These are phyloP conservation scores for Boletus vermiculosoides DNA, from an alignment of 768 basidiomycete species.

Conservation along the genomic window DNA sequence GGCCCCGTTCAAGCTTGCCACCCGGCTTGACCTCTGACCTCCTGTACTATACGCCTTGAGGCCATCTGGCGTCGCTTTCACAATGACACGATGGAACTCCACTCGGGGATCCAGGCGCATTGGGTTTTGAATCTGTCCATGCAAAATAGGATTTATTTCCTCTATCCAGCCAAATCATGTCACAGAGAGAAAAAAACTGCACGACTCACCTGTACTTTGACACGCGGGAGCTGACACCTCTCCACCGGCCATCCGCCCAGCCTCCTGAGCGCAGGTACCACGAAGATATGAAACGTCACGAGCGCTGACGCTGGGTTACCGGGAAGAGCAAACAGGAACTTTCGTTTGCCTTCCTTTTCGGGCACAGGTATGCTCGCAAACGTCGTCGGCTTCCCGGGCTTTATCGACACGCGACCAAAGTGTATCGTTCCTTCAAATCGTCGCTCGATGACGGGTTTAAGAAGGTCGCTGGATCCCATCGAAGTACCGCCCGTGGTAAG, in stretches of 20 bases:
- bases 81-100: slow-evolving; percentile 79
- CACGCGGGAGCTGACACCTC: slow-evolving; percentile 56
- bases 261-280: slow-evolving; percentile 72
- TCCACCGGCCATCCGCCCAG: slow-evolving; percentile 65
- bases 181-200: neutral
- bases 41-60: slow-evolving; percentile 78
- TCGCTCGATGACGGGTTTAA: slow-evolving; percentile 87
- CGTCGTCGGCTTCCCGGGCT: slow-evolving; percentile 87
- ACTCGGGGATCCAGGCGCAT: slow-evolving; percentile 72
- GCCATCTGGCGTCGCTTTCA: slow-evolving; percentile 43
- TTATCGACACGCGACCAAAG: slow-evolving; percentile 82
- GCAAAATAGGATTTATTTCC: neutral
- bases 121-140: slow-evolving; percentile 49
- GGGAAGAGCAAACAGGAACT: slow-evolving; percentile 80
- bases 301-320: slow-evolving; percentile 89
- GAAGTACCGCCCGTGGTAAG: slow-evolving; percentile 89
- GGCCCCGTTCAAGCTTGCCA: slow-evolving; percentile 76
- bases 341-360: slow-evolving; percentile 35
- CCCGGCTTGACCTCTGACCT: slow-evolving; percentile 81
- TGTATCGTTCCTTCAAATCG: slow-evolving; percentile 74
- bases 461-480: slow-evolving; percentile 84
- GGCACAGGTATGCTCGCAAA: slow-evolving; percentile 71
- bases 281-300: slow-evolving; percentile 83
- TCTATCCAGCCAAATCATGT: neutral
- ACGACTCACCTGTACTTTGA: slow-evolving; percentile 58